Evolutionary conservation across 139 green algal species (phyloP).

Genomic region (Eudorina sp.): DNA sequence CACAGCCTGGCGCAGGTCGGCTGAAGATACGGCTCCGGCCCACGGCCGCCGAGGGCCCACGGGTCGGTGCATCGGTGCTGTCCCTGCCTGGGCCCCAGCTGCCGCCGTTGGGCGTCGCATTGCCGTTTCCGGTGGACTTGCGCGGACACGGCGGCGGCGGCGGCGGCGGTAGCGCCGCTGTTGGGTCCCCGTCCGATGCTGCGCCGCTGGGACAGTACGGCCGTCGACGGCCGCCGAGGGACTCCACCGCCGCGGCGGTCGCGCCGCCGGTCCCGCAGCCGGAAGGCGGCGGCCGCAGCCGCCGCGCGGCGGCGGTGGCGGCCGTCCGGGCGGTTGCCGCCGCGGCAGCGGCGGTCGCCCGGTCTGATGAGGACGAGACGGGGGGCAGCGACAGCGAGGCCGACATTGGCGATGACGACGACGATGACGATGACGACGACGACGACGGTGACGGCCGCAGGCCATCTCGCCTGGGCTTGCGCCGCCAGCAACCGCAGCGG

Average conservation of each 20-base stretch:
- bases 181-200: no score
- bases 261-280: not conserved
- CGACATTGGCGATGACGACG: not conserved
- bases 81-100: not conserved
- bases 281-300: constrained; percentile 11
- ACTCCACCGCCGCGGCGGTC: not conserved
- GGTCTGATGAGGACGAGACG: not conserved
- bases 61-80: no score
- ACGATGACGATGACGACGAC: not conserved
- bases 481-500: no score
- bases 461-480: no score
- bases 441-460: no score
- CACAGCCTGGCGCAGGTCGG: no score
- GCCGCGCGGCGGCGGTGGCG: constrained; percentile 14
- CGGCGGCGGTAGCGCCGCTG: not conserved
- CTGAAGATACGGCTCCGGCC: not conserved
- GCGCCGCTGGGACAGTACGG: not conserved
- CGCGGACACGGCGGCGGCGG: not conserved
- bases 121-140: not conserved
- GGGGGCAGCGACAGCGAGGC: not conserved
- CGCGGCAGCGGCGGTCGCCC: not conserved
- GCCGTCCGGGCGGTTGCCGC: not conserved
- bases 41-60: not conserved
- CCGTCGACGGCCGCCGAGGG: not conserved
- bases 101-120: not conserved